A percentile compares a stretch with the other conserved stretches of the same genome.
Evolutionary conservation across 768 basidiomycete genomes (phyloP).

Genomic region (Tulasnella sp.): DNA sequence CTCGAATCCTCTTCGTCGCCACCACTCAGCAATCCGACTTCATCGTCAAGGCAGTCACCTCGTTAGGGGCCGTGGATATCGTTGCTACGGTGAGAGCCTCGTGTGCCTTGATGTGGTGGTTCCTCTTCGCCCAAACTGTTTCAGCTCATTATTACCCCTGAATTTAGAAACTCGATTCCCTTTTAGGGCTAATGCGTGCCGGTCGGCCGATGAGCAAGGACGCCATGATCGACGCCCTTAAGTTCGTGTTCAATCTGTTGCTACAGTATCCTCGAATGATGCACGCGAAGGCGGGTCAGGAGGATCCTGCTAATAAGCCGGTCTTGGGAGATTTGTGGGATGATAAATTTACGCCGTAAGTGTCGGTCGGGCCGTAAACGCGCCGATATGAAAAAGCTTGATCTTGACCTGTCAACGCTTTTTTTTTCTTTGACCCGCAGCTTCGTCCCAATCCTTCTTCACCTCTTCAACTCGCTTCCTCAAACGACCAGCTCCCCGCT

Average conservation of each 20-base stretch:
- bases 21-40: conserved; percentile 32
- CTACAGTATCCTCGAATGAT: conserved; percentile 64
- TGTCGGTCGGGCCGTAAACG: conserved; percentile 19
- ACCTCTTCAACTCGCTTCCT: conserved; percentile 64
- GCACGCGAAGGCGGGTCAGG: conserved; percentile 29
- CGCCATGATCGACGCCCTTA: conserved; percentile 78
- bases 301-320: conserved; percentile 20
- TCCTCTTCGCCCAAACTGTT: background rate
- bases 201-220: conserved; percentile 59
- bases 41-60: conserved; percentile 36
- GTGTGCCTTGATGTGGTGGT: conserved; percentile 23
- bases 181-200: conserved; percentile 33
- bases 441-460: conserved; percentile 66
- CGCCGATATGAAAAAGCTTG: background rate
- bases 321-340: conserved; percentile 34
- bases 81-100: conserved; percentile 17
- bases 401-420: too few relatives aligned
- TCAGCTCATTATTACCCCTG: background rate
- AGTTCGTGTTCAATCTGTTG: conserved; percentile 77
- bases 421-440: conserved; percentile 40
- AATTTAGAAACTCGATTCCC: conserved; percentile 33
- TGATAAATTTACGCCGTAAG: conserved; percentile 45
- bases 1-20: conserved; percentile 33
- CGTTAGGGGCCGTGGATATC: conserved; percentile 30
- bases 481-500: conserved; percentile 61